Evolutionary conservation across 495 filamentous ascomycete genomes (phyloP), one percentile per base, ranked within the genome.

Genomic region (Penicillium daleae): DNA sequence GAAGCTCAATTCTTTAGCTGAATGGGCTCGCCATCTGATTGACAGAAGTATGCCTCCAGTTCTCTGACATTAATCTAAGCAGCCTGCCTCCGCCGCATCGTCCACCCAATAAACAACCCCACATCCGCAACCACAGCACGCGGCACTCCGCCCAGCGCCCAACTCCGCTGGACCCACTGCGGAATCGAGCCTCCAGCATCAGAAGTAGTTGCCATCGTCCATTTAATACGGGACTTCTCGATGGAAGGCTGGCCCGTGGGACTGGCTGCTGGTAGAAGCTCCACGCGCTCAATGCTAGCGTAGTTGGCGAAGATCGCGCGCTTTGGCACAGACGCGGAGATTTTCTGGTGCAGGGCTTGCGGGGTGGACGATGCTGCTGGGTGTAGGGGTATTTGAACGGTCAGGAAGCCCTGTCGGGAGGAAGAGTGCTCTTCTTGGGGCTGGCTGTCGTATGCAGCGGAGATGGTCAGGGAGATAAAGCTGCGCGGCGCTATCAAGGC

Each of bases 121-220:
- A 92, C 90, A 77, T 92, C 90, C 64, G 88, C 88, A 31, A 86
- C 85, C 57, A 93, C 84, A 40, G 85, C 83, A 12, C 80, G 81
- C 2, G 88, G 86, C 29, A 91, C 82, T 15, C 84, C 87, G 53
- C 84, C 70, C 63, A 88, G 83, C 15, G 63, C 73, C 75, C 75
- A 80, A 59, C 66, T 80, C 60, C 76, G 66, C 80, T 92, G 89
- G 65, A 90, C 73, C 83, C 83, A 89, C 69, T 81, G 74, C 7
- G 90, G 90, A 56, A 93, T 79, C 27, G 80, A 78, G 9, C 90
- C 89, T 19, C 79, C 79, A 0, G 89, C 87, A 69, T 92, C 84
- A 48, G 87, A 88, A n/a, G 86, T 84, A 48, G 89, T 91, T 4
- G 85, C 85, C 84, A 91, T 89, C 6, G 85, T 79, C 88, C 88